Conservation (phyloP, 805 yeast species). For the Sungouiella thailandica region DNA sequence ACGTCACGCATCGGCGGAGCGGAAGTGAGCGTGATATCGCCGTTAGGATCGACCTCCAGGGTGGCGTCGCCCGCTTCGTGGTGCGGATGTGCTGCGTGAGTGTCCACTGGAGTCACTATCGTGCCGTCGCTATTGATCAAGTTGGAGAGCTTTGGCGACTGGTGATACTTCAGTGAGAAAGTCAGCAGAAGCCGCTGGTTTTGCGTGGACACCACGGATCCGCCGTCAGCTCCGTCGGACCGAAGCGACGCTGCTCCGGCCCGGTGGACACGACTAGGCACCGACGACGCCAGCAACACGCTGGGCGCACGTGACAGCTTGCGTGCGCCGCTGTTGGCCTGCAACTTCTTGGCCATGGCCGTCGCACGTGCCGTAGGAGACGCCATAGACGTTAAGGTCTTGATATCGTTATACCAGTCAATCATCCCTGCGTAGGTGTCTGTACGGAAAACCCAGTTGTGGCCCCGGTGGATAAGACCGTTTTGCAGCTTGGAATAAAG, state of each 20-base stretch:
- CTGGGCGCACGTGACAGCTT: constrained; percentile 11
- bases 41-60: constrained; percentile 4
- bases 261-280: no score
- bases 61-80: constrained; percentile 6
- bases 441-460: constrained; percentile 94
- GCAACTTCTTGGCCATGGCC: constrained; percentile 23
- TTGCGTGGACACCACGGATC: constrained; percentile 4
- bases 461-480: constrained; percentile 74
- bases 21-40: constrained; percentile 1
- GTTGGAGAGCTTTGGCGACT: constrained; percentile 35
- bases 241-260: constrained; percentile 5
- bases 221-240: constrained; percentile 1
- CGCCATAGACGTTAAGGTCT: constrained; percentile 57
- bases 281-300: constrained; percentile 8
- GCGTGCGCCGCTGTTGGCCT: constrained; percentile 8
- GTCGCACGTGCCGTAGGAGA: constrained; percentile 57
- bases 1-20: background rate
- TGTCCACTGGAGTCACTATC: constrained; percentile 36
- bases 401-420: constrained; percentile 79
- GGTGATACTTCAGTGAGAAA: constrained; percentile 27
- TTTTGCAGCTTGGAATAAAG: constrained; percentile 65
- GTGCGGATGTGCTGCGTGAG: no score
- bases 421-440: constrained; percentile 76
- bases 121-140: constrained; percentile 44
- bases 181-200: constrained; percentile 33